These are phyloP conservation scores for Silybum marianum DNA, from an alignment of 129 eudicot genomes.

Conservation along the genomic window DNA sequence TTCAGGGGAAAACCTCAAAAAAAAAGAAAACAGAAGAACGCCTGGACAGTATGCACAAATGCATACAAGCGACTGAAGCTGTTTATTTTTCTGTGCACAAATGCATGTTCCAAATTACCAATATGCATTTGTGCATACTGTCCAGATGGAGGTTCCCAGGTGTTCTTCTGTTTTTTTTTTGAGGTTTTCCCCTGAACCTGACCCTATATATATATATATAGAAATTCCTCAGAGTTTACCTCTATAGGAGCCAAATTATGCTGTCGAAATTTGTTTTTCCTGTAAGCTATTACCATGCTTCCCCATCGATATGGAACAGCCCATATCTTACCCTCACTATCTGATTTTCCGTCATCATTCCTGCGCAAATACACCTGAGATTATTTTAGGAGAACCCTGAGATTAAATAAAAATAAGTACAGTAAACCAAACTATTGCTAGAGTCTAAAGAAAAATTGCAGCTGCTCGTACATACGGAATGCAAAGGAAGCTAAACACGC, in stretches of 20 bases:
- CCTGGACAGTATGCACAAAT: too few relatives aligned
- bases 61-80: too few relatives aligned
- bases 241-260: constrained; percentile 74
- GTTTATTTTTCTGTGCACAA: too few relatives aligned
- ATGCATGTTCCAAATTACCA: too few relatives aligned
- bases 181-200: too few relatives aligned
- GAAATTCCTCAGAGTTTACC: constrained; percentile 41
- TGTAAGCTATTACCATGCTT: constrained; percentile 94
- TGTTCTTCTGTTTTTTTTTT: too few relatives aligned
- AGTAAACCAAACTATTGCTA: background rate
- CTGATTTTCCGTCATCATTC: constrained; percentile 78
- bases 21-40: too few relatives aligned
- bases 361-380: constrained; percentile 95
- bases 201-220: background rate
- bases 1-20: too few relatives aligned
- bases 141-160: too few relatives aligned
- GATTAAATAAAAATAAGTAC: constrained; percentile 22
- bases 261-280: constrained; percentile 73
- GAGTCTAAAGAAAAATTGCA: constrained; percentile 7
- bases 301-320: constrained; percentile 99
- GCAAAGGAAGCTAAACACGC: constrained; percentile 10
- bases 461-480: background rate
- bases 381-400: constrained; percentile 47
- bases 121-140: too few relatives aligned
- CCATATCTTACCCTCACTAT: constrained; percentile 71